phyloP scores from a whole-genome alignment of 2,329 filamentous ascomycete genomes.

The Fusarium sp. region DNA sequence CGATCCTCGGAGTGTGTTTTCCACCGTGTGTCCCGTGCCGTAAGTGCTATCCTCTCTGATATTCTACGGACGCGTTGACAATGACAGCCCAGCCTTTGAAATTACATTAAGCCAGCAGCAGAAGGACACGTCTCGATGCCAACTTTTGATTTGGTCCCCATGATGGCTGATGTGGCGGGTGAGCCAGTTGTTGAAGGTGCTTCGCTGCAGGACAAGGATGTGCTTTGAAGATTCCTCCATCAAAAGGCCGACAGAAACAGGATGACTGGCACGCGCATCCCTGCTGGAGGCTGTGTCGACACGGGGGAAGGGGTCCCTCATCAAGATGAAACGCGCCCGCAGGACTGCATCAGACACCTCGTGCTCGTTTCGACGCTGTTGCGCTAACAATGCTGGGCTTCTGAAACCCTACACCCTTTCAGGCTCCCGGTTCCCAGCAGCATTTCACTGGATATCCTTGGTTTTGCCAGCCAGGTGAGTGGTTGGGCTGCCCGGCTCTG shows the following conservation, averaged over 20 bases:
- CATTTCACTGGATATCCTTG: slow-evolving; percentile 12
- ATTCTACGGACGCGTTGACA: not conserved
- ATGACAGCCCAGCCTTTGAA: slow-evolving; percentile 6
- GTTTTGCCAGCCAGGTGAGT: slow-evolving; percentile 10
- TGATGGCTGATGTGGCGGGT: slow-evolving; percentile 25
- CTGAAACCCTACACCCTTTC: slow-evolving; percentile 39
- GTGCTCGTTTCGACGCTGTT: slow-evolving; percentile 48
- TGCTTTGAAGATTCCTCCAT: slow-evolving; percentile 7
- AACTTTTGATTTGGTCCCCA: slow-evolving; percentile 5
- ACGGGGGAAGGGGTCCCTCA: slow-evolving; percentile 43
- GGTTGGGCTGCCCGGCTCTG: slow-evolving; percentile 23
- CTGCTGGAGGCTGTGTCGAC: slow-evolving; percentile 42
- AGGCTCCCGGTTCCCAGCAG: slow-evolving; percentile 2
- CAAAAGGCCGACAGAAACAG: slow-evolving; percentile 18
- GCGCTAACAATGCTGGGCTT: slow-evolving; percentile 50
- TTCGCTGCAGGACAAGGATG: slow-evolving; percentile 34
- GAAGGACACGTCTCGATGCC: slow-evolving; percentile 11
- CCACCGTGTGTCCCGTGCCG: slow-evolving; percentile 11
- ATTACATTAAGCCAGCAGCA: slow-evolving; percentile 11
- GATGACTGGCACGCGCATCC: slow-evolving; percentile 38
- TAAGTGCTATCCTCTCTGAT: not conserved
- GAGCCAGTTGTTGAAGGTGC: slow-evolving; percentile 21
- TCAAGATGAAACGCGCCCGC: slow-evolving; percentile 64
- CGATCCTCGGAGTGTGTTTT: slow-evolving; percentile 27
- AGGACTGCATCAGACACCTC: slow-evolving; percentile 56